These are phyloP conservation scores for Cladosporium colombiae DNA, from an alignment of 2,329 filamentous ascomycete genomes.

Conservation along the genomic window DNA sequence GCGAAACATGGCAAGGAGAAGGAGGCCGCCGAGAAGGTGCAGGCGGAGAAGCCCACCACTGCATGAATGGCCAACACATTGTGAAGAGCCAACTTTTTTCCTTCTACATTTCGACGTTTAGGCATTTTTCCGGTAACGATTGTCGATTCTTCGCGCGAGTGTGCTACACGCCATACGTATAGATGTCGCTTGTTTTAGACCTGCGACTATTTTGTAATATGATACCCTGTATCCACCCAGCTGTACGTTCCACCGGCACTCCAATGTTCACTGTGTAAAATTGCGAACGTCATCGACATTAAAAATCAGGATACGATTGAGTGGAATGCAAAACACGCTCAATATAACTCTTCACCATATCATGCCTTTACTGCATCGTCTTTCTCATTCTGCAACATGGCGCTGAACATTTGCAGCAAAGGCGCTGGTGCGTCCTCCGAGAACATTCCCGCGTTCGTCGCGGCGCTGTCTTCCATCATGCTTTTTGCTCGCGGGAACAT, in stretches of 20 bases:
- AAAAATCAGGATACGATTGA: neutral
- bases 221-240: conserved; percentile 9
- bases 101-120: neutral
- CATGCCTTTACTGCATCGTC: neutral
- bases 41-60: conserved; percentile 16
- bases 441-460: conserved; percentile 23
- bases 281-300: neutral
- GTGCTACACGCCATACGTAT: conserved; percentile 16
- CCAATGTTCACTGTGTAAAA: neutral
- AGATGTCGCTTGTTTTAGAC: conserved; percentile 15
- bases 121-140: conserved; percentile 17
- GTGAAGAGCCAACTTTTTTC: neutral
- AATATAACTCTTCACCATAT: neutral
- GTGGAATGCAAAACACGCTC: neutral
- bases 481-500: conserved; percentile 35
- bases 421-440: conserved; percentile 23
- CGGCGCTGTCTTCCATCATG: conserved; percentile 21
- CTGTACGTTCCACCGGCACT: neutral
- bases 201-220: conserved; percentile 11
- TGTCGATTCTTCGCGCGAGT: conserved; percentile 6
- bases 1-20: conserved; percentile 52
- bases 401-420: conserved; percentile 10
- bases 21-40: conserved; percentile 16
- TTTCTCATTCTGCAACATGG: neutral
- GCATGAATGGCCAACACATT: neutral